Evolutionary conservation across 2,329 filamentous ascomycete genomes (phyloP), one percentile per base, ranked within the genome.

Genomic region (Neophaeococcomyces aloes): DNA sequence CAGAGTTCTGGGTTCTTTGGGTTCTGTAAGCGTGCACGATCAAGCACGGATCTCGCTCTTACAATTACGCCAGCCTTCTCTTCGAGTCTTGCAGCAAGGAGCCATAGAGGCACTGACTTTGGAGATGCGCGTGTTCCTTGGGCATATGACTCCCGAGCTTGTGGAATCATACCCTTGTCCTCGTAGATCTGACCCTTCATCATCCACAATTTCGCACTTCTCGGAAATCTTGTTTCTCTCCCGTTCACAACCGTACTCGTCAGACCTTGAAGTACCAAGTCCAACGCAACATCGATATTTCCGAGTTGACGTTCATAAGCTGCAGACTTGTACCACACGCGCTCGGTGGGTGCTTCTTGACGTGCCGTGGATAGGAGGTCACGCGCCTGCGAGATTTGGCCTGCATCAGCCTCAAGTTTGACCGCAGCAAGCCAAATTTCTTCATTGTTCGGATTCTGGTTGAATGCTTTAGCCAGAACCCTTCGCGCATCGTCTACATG

Each of bases 101-200:
- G 76, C 85, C 88, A 98, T 3, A 98, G 72, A 1, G 87, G 77
- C 1, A 94, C 81, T 1, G 86, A 89, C 50, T 80, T 79, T 2
- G 88, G 79, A 44, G 86, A 89, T 0, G 86, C 85, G 57, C 91
- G 83, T 31, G 89, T 93, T 29, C 91, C 91, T 3, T 85, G 82
- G 47, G 77, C 78, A 64, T 91, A 96, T 0, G 89, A 87, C 61
- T 96, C 87, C 36, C 91, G 79, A 2, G 91, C 91, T 63, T 91
- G 84, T 0, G 83, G 80, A 11, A 83, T 67, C 65, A 86, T 87
- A 55, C 76, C 80, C 36, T 87, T 74, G 33, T 80, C 75, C 59
- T 95, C 84, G 70, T 98, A 98, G 50, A 96, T 91, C 60, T 98
- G 91, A 0, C 93, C 91, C 66, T 98, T 98, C 70, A 94, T 85